Evolutionary conservation across 2,329 filamentous ascomycete genomes (phyloP).

Genomic region (Paecilomyces sp.): DNA sequence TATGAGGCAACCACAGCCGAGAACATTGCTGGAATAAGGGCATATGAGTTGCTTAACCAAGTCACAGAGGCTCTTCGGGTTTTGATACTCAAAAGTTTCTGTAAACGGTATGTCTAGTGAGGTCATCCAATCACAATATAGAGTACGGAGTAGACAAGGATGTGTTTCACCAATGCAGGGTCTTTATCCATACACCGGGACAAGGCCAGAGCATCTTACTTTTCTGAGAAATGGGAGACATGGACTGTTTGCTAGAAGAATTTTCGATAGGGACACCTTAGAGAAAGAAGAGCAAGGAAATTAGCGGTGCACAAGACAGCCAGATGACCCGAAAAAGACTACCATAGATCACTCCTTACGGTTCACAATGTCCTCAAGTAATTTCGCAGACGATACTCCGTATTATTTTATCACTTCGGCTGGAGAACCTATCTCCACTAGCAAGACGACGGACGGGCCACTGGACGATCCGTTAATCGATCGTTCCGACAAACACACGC

Average conservation of each 20-base stretch:
- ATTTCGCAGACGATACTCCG: background rate
- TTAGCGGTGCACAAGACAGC: background rate
- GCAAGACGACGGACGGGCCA: slow-evolving; percentile 6
- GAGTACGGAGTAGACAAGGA: background rate
- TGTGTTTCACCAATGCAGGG: background rate
- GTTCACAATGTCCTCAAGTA: background rate
- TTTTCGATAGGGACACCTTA: background rate
- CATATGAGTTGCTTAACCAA: too few species aligned
- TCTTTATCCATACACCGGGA: background rate
- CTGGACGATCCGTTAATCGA: slow-evolving; percentile 5
- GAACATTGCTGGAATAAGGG: too few species aligned
- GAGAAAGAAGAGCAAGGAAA: background rate
- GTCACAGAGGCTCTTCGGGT: too few species aligned
- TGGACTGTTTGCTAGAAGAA: background rate
- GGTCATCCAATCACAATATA: background rate
- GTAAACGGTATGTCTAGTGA: too few species aligned
- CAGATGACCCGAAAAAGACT: background rate
- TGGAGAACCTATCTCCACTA: slow-evolving; percentile 2
- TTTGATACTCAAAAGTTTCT: too few species aligned
- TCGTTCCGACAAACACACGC: slow-evolving; percentile 6
- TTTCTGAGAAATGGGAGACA: background rate
- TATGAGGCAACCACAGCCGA: too few species aligned
- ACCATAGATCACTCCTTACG: background rate
- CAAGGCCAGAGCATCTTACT: background rate
- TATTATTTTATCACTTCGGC: background rate